Percentiles rank a stretch among this genome's conserved stretches.
phyloP scores from a whole-genome alignment of 768 basidiomycete genomes.

The Tubosaeta sp. region DNA sequence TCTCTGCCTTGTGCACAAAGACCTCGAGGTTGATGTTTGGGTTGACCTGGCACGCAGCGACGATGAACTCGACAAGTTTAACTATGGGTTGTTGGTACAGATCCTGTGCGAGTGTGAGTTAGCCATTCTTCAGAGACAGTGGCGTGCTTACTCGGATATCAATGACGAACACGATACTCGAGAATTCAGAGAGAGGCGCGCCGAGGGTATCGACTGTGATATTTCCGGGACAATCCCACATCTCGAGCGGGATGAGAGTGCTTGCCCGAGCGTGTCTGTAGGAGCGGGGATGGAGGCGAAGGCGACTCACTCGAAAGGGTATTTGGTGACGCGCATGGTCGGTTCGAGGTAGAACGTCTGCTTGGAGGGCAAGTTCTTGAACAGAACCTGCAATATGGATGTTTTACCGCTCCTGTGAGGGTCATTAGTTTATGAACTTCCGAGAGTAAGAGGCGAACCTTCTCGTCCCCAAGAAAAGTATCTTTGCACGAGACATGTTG shows the following conservation, averaged over 20 bases:
- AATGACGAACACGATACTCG: conserved; percentile 88
- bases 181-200: conserved; percentile 70
- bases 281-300: neutral
- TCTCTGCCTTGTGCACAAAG: conserved; percentile 95
- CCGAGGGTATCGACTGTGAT: conserved; percentile 76
- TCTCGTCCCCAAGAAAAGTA: conserved; percentile 68
- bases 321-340: conserved; percentile 72
- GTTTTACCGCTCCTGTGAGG: conserved; percentile 80
- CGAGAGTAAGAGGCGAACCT: conserved; percentile 37
- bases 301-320: conserved; percentile 70
- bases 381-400: conserved; percentile 87
- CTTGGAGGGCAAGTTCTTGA: conserved; percentile 76
- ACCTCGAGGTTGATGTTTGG: conserved; percentile 80
- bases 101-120: conserved; percentile 45
- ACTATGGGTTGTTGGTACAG: conserved; percentile 80
- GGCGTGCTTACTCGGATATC: conserved; percentile 74
- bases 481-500: conserved; percentile 47
- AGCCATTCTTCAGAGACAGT: neutral
- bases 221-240: conserved; percentile 94
- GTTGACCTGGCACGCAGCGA: conserved; percentile 70
- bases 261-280: conserved; percentile 36
- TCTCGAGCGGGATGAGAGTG: conserved; percentile 86
- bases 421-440: conserved; percentile 1
- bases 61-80: conserved; percentile 77
- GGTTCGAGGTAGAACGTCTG: conserved; percentile 89